Evolutionary conservation across 1,139 yeast species (phyloP).

Genomic region (Lodderomyces orthopsilosis): DNA sequence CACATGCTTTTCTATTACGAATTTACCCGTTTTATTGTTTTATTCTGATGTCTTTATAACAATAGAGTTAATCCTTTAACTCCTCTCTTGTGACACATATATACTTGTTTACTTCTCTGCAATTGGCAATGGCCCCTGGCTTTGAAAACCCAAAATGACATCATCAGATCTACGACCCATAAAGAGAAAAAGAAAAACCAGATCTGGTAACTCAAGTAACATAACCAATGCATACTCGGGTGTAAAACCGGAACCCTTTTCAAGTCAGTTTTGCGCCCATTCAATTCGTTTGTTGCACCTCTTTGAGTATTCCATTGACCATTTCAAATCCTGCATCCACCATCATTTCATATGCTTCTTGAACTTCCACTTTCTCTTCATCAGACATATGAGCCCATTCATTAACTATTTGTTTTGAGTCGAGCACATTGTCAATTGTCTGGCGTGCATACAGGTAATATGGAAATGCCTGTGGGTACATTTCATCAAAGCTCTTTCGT

Average conservation of each 20-base stretch:
- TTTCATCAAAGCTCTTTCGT: neutral
- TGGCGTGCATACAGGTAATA: conserved; percentile 3
- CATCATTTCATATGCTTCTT: conserved; percentile 28
- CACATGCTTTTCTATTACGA: neutral
- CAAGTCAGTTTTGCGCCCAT: neutral
- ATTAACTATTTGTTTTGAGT: neutral
- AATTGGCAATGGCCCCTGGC: no score
- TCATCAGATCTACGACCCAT: no score
- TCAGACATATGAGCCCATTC: conserved; percentile 28
- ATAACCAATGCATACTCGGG: no score
- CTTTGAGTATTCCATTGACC: neutral
- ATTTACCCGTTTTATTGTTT: neutral
- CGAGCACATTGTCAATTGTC: neutral
- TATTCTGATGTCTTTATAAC: no score
- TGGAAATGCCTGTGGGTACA: neutral
- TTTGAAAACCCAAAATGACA: no score
- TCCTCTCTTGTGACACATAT: neutral
- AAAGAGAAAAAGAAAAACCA: no score
- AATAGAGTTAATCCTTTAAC: no score
- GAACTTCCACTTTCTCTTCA: conserved; percentile 25
- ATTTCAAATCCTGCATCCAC: conserved; percentile 26
- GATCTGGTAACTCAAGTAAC: no score
- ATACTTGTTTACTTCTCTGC: neutral
- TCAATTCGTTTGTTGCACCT: neutral
- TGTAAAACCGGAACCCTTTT: no score